A percentile compares a stretch with the other conserved stretches of the same genome.
These are phyloP conservation scores for Hypoxylon perforatum DNA, from an alignment of 495 filamentous ascomycete species.

Conservation along the genomic window DNA sequence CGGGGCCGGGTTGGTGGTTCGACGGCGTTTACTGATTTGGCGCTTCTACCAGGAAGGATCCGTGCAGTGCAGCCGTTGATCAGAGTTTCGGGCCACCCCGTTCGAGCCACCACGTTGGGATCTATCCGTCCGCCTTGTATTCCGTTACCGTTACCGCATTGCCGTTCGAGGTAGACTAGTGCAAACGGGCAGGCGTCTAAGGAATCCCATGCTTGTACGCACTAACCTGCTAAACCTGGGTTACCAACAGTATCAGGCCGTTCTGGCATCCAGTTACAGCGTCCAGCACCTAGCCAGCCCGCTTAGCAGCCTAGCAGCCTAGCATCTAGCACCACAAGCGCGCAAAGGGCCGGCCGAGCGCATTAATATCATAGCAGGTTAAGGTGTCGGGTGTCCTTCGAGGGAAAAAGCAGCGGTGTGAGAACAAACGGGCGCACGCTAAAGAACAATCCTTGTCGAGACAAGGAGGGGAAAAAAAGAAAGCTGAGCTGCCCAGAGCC, in stretches of 20 bases:
- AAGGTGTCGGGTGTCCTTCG: conserved; percentile 24
- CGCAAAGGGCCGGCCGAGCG: conserved; percentile 3
- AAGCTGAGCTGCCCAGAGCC: conserved; percentile 45
- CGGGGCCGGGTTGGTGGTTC: conserved; percentile 36
- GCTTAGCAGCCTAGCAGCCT: no score
- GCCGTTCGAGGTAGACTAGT: conserved; percentile 43
- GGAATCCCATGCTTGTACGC: conserved; percentile 36
- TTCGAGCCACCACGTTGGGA: conserved; percentile 49
- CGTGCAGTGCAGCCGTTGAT: conserved; percentile 46
- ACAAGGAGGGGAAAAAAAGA: conserved; percentile 43
- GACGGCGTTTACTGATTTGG: conserved; percentile 38
- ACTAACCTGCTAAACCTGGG: conserved; percentile 18
- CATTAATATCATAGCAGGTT: conserved; percentile 41
- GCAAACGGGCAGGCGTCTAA: conserved; percentile 39
- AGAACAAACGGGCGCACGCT: conserved; percentile 45
- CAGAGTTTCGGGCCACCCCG: conserved; percentile 51
- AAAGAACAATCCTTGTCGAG: conserved; percentile 32
- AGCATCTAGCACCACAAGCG: neutral
- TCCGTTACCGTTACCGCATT: conserved; percentile 43
- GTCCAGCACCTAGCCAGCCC: no score
- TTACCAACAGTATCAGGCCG: conserved; percentile 31
- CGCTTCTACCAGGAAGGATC: conserved; percentile 28
- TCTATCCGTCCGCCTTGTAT: conserved; percentile 51
- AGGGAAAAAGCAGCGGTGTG: conserved; percentile 49
- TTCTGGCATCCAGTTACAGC: no score